Conservation (phyloP, 2,329 filamentous ascomycete species). For the Penicillium verrucosum region DNA sequence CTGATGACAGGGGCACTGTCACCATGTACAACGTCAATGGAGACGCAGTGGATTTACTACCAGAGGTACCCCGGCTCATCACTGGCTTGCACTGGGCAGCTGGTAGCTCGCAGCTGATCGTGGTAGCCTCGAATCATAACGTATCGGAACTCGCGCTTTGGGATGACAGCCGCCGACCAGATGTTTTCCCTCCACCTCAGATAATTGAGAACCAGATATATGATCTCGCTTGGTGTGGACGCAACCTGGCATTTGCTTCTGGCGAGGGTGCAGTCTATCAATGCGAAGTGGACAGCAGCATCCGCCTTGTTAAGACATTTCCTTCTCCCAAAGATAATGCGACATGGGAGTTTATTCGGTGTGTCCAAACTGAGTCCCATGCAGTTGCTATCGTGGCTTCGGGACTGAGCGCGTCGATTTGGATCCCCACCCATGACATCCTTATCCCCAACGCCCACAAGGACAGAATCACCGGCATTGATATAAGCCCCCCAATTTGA, state of each 20-base stretch:
- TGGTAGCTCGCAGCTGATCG: conserved; percentile 38
- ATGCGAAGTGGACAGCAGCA: conserved; percentile 38
- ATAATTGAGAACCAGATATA: conserved; percentile 39
- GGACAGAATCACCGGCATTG: conserved; percentile 44
- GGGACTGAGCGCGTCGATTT: conserved; percentile 38
- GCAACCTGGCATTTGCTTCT: conserved; percentile 38
- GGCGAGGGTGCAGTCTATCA: conserved; percentile 42
- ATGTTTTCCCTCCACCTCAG: conserved; percentile 37
- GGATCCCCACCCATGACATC: conserved; percentile 47
- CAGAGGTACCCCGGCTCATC: conserved; percentile 45
- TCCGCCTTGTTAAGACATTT: conserved; percentile 37
- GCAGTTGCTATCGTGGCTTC: conserved; percentile 42
- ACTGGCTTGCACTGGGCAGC: conserved; percentile 44
- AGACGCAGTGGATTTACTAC: conserved; percentile 44
- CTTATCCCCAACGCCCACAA: conserved; percentile 39
- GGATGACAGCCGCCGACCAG: conserved; percentile 40
- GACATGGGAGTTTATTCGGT: conserved; percentile 44
- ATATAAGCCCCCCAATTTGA: conserved; percentile 39
- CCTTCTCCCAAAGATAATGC: conserved; percentile 29
- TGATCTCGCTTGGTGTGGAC: conserved; percentile 44
- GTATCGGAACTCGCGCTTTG: conserved; percentile 44
- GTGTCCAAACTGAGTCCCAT: conserved; percentile 26
- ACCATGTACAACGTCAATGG: conserved; percentile 46
- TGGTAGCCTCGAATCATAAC: conserved; percentile 44
- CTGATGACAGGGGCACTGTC: conserved; percentile 43